Evolutionary conservation across 495 filamentous ascomycete genomes (phyloP).

Genomic region (Trypethelium eluteriae): DNA sequence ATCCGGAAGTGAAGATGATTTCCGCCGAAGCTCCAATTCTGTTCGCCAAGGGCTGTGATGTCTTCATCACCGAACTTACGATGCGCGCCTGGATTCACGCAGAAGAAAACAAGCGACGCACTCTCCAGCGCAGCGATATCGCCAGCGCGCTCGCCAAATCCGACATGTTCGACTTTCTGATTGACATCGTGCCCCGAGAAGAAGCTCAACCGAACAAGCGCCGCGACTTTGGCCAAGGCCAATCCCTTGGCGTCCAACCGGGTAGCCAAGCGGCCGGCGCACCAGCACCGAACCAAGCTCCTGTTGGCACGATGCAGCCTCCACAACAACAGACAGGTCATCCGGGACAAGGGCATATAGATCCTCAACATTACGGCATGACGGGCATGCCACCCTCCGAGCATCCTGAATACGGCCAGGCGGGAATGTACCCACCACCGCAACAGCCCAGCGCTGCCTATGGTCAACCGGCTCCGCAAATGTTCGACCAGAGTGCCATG

Average conservation of each 20-base stretch:
- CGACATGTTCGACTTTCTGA: constrained; percentile 99
- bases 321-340: constrained; percentile 53
- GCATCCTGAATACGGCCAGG: constrained; percentile 65
- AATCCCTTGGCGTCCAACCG: constrained; percentile 39
- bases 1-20: constrained; percentile 99
- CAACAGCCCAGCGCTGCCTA: constrained; percentile 62
- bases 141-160: constrained; percentile 91
- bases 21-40: constrained; percentile 95
- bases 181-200: constrained; percentile 95
- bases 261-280: constrained; percentile 16
- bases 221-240: constrained; percentile 44
- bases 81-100: constrained; percentile 99
- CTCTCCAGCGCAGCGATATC: constrained; percentile 91
- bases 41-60: constrained; percentile 98
- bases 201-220: constrained; percentile 78
- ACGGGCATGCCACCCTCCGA: constrained; percentile 19
- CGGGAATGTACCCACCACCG: constrained; percentile 68
- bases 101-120: constrained; percentile 96
- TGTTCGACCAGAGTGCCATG: constrained; percentile 67
- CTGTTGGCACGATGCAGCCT: constrained; percentile 52
- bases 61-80: constrained; percentile 97
- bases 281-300: constrained; percentile 23
- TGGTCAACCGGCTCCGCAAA: constrained; percentile 67
- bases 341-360: constrained; percentile 53
- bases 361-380: constrained; percentile 17